Conservation (phyloP, 75 land plant genomes). For the Cryptomeria japonica region DNA sequence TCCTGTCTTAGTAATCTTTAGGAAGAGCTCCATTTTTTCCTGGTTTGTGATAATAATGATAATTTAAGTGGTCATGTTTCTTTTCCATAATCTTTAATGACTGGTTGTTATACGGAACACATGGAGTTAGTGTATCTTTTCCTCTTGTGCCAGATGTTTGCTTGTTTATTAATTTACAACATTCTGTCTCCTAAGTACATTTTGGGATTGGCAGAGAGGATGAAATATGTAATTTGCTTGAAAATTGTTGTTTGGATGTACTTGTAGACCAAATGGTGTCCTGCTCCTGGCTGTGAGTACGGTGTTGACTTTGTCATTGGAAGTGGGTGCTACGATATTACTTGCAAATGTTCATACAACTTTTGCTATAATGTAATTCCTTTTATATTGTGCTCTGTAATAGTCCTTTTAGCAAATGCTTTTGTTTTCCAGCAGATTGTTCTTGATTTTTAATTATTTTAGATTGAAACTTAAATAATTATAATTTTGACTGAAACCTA, state of each 20-base stretch:
- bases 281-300: slow-evolving; percentile 97
- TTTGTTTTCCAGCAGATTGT: slow-evolving; percentile 3
- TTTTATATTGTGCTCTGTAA: neutral
- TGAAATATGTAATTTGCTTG: neutral
- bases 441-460: neutral
- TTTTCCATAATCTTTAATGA: neutral
- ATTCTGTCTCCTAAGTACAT: neutral
- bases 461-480: neutral
- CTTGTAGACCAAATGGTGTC: slow-evolving; percentile 92
- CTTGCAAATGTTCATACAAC: slow-evolving; percentile 70
- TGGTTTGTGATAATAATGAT: neutral
- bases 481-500: neutral
- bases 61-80: neutral
- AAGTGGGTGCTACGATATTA: slow-evolving; percentile 69
- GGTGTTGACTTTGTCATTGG: slow-evolving; percentile 82
- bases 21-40: neutral
- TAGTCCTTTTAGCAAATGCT: neutral
- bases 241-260: neutral
- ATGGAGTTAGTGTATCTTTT: neutral
- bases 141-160: neutral
- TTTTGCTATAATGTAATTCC: slow-evolving; percentile 96
- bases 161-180: neutral
- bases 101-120: neutral
- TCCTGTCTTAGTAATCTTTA: neutral
- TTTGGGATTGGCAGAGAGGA: neutral